Evolutionary conservation across 805 yeast species (phyloP).

Genomic region (Candida golubevii): DNA sequence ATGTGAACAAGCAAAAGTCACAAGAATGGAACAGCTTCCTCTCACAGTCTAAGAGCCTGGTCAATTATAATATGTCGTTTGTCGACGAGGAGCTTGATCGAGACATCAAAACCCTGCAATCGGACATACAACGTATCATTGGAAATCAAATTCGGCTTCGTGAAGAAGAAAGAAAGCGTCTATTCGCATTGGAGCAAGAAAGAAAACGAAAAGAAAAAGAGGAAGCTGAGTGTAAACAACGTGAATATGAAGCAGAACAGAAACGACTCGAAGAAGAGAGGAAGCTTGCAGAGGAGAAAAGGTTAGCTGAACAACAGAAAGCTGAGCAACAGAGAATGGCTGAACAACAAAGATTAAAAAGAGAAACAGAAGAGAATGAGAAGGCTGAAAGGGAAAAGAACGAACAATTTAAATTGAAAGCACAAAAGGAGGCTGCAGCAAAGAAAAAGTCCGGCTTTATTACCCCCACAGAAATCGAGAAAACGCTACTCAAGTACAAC

Average conservation of each 20-base stretch:
- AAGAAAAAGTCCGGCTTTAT: constrained; percentile 29
- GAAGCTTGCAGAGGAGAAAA: constrained; percentile 4
- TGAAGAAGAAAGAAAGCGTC: constrained; percentile 12
- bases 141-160: constrained; percentile 6
- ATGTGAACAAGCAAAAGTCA: neutral
- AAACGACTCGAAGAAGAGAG: constrained; percentile 7
- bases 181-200: constrained; percentile 8
- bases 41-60: neutral
- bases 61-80: neutral
- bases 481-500: constrained; percentile 44
- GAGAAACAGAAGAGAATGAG: constrained; percentile 17
- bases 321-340: constrained; percentile 7
- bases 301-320: constrained; percentile 11
- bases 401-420: constrained; percentile 14
- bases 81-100: constrained; percentile 2
- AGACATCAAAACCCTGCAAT: constrained; percentile 2
- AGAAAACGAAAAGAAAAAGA: constrained; percentile 1
- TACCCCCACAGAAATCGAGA: constrained; percentile 35
- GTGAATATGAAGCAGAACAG: constrained; percentile 12
- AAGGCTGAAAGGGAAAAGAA: constrained; percentile 15
- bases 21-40: constrained; percentile 3
- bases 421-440: constrained; percentile 12
- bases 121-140: constrained; percentile 6
- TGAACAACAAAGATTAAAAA: constrained; percentile 9
- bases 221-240: constrained; percentile 15